Evolutionary conservation across 495 filamentous ascomycete genomes (phyloP), one percentile per base, ranked within the genome.

Genomic region (Trichoderma gamsii): DNA sequence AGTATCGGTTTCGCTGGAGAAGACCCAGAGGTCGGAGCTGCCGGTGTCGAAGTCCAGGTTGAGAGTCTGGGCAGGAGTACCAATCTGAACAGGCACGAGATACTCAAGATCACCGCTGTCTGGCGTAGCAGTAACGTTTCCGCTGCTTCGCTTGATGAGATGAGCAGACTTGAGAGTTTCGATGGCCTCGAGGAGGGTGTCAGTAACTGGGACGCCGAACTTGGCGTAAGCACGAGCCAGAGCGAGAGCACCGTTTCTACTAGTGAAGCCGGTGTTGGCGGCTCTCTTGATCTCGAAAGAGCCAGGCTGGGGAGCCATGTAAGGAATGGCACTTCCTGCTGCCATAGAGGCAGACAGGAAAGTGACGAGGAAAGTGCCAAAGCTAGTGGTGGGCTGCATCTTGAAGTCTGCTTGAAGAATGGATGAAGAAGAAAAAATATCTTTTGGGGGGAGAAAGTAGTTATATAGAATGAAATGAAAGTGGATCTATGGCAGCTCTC

Each of bases 31-130:
- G 81, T 92, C 90, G 15, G 87, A 84, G 43, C 88, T 90, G 11
- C 89, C 90, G 32, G 90, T 92, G 77, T 93, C 90, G 66, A 92
- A 90, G 73, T 92, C 85, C 63, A 93, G 78, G 46, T 78, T 88
- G 70, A 93, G 72, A 4, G 77, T 87, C 81, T 93, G 89, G 9
- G 83, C 80, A 29, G 90, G 90, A 6, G 87, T 90, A 9, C 90
- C 90, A 73, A 93, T 90, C 25, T 80, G 72, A 32, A 93, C 87
- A 16, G 83, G 80, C 23, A 81, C 86, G 23, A 93, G 80, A 70
- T 91, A 92, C 76, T 86, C 75, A 25, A 84, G 81, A 72, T 92
- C 90, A 71, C 90, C 89, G 76, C 86, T 71, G 32, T 77, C 72
- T 0, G 79, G 79, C 13, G 64, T 70, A 11, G 79, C 76, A 23